Evolutionary conservation across 768 basidiomycete species (phyloP), one percentile per base, ranked within the genome.

Genomic region (Lentinus brumalis): DNA sequence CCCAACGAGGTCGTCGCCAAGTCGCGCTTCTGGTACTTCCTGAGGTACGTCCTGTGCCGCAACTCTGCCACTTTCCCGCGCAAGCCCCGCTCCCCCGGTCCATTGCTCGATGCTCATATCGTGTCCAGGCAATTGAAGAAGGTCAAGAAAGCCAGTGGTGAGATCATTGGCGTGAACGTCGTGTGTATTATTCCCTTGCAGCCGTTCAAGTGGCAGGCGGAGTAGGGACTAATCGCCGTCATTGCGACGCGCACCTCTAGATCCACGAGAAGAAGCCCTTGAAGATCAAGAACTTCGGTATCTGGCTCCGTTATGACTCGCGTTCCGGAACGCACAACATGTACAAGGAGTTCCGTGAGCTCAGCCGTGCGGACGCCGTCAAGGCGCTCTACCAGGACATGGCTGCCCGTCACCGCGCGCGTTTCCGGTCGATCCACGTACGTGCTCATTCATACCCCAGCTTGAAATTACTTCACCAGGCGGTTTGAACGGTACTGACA

Each of bases 241-340:
- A 57, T 65, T 57, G 56, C 55, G 52, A 60, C 64, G 65, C 66
- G 67, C 59, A 58, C 55, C 58, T 72, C 12, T 86, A 98, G 96
- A 98, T 98, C 75, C 86, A 90, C 74, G 96, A 98, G 83, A 96
- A 93, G 86, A 94, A 91, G 78, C 97, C 97, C 26, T 75, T 97
- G 77, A 96, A 96, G 81, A 91, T 98, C 78, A 98, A 99, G 87
- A 98, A 97, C 89, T 98, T 99, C 75, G 97, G 97, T 68, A 92
- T 99, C 81, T 98, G 97, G 97, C 79, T 99, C 75, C 92, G 96
- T 70, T 99, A 99, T 79, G 97, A 99, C 81, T 98, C 96, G 56
- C 94, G 96, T 70, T 97, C 96, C 53, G 97, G 97, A 65, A 99
- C 97, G 49, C 97, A 98, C 89, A 99, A 99, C 88, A 96, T 98